Evolutionary conservation across 257 asterid genomes (phyloP).

Genomic region (Mitragyna speciosa): DNA sequence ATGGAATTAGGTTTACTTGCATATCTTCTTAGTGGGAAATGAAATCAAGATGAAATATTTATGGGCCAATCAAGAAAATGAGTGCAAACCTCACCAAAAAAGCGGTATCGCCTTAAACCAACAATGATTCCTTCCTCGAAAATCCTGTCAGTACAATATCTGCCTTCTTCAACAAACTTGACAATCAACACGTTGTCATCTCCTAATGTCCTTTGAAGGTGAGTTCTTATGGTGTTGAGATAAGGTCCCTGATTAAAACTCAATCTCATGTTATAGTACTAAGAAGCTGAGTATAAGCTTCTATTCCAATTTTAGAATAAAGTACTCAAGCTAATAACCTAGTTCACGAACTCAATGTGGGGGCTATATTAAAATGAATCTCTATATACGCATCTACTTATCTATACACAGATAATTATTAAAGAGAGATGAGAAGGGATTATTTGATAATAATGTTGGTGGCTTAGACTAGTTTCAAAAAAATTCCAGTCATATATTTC

Average conservation of each 20-base stretch:
- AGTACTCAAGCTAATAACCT: background rate
- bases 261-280: background rate
- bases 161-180: constrained; percentile 47
- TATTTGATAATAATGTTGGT: background rate
- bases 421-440: background rate
- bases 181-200: constrained; percentile 71
- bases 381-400: background rate
- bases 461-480: background rate
- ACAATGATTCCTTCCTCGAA: constrained; percentile 60
- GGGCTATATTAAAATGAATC: background rate
- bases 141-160: constrained; percentile 26
- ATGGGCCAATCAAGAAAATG: constrained; percentile 8
- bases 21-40: background rate
- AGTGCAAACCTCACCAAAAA: constrained; percentile 54
- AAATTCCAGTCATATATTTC: background rate
- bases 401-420: background rate
- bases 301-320: background rate
- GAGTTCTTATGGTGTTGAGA: constrained; percentile 53
- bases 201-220: constrained; percentile 65
- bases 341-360: background rate
- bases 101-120: constrained; percentile 64
- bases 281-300: background rate
- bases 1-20: background rate
- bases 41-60: constrained; percentile 3
- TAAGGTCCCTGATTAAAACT: constrained; percentile 66